Conservation (phyloP, 139 green algal genomes). For the Gonium pectorale region DNA sequence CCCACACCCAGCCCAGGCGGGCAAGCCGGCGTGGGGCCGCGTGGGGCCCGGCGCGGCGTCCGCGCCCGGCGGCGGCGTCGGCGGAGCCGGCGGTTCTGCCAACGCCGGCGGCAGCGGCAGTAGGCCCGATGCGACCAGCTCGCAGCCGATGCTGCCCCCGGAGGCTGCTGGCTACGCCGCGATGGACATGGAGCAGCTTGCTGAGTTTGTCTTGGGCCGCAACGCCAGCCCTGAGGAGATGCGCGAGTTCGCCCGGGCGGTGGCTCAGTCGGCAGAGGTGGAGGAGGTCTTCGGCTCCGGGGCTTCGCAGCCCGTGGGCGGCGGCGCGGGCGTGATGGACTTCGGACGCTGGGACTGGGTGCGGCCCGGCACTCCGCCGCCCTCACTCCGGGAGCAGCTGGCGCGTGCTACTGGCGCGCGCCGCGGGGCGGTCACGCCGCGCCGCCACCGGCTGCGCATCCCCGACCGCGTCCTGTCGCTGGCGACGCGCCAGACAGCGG, state of each 20-base stretch:
- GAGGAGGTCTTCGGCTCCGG: conserved; percentile 1
- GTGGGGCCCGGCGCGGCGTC: not conserved
- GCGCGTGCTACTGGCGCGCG: not conserved
- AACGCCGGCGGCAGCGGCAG: not conserved
- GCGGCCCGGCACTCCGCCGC: not conserved
- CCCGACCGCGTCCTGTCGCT: not conserved
- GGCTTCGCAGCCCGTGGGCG: not conserved
- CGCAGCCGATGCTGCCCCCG: not conserved
- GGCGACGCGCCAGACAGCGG: not conserved
- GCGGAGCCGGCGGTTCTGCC: not conserved
- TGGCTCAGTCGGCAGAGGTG: conserved; percentile 12
- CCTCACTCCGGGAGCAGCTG: not conserved
- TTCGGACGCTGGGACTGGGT: not conserved
- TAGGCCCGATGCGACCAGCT: not conserved
- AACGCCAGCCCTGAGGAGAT: conserved; percentile 16
- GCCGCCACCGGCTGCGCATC: conserved; percentile 2
- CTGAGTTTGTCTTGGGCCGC: conserved; percentile 5
- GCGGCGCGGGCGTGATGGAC: not conserved
- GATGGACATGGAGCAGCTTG: conserved; percentile 21
- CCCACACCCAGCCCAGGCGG: not conserved
- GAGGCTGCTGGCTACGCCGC: conserved; percentile 14
- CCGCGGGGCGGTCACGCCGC: not conserved
- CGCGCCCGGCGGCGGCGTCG: not conserved
- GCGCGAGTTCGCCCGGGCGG: not conserved
- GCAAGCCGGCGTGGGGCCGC: not conserved